Evolutionary conservation across 345 rosid species (phyloP), one percentile per base, ranked within the genome.

Genomic region (Ceriops decandra): DNA sequence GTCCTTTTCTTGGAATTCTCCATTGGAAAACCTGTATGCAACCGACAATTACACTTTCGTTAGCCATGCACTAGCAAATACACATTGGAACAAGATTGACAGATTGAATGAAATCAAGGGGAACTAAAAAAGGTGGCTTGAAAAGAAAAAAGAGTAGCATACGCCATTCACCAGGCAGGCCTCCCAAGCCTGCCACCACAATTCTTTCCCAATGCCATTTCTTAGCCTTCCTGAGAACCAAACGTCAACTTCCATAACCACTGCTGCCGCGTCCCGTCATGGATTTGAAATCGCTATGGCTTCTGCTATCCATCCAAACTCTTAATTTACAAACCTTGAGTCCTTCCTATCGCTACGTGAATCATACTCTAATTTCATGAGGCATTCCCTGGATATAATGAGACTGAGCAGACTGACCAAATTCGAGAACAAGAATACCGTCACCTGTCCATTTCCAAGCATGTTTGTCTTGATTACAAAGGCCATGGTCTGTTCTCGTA

Each of bases 401-500:
- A 75, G 33, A 89, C 93, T 0, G 80, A 68, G 21, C 79, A 71
- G 65, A 85, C 87, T 4, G 99, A 95, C 32, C 61, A 71, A 73
- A 82, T 95, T 75, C 80, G 99, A 58, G 82, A 79, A 2, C 64
- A 71, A 2, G 86, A 95, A 6, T 95, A 91, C 65, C 72, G 47
- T 67, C 90, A 91, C 79, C 95, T 93, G 70, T 76, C 84, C 1
- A 24, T 60, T 4, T 76, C 86, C 38, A 51, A 68, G 2, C 84
- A 82, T 47, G 91, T 87, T 52, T 85, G 86, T 66, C 85, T 92
- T 32, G 87, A 88, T 72, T 85, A 89, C 74, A 57, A 74, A 19
- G 87, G 85, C 56, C 91, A 84, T 59, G 91, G 97, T 17, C 83
- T 95, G 69, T 95, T 89, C 83, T 95, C 96, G 1, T 88, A 83